These are phyloP conservation scores for Bipolaris zeicola DNA, from an alignment of 2,329 filamentous ascomycete species.

Conservation along the genomic window DNA sequence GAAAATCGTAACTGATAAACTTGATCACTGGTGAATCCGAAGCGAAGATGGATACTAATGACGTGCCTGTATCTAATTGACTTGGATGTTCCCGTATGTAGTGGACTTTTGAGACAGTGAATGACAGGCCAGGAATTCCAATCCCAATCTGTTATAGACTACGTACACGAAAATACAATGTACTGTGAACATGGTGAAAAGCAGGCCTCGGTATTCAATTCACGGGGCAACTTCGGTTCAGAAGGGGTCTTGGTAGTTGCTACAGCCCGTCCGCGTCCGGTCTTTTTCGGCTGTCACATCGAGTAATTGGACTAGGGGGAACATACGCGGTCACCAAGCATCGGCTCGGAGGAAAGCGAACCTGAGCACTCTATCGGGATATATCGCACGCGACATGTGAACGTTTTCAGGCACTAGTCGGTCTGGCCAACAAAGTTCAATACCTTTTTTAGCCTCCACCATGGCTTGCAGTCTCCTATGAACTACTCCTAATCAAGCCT, in stretches of 20 bases:
- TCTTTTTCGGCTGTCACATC: too few relatives aligned
- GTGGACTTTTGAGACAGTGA: background rate
- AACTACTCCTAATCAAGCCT: background rate
- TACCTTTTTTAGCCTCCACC: background rate
- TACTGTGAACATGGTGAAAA: background rate
- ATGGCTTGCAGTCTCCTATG: background rate
- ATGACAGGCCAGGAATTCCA: background rate
- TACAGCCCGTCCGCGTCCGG: background rate
- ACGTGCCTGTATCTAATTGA: too few relatives aligned
- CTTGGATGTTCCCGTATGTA: too few relatives aligned
- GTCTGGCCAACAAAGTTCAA: background rate
- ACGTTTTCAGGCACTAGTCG: background rate
- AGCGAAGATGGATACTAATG: too few relatives aligned
- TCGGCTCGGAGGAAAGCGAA: too few relatives aligned
- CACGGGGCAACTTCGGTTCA: background rate
- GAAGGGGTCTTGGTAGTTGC: background rate
- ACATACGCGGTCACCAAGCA: background rate
- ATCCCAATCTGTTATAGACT: background rate
- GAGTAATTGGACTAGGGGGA: too few relatives aligned
- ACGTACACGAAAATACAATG: background rate
- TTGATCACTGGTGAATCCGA: background rate
- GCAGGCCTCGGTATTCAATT: background rate
- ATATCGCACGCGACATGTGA: background rate
- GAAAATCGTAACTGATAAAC: background rate
- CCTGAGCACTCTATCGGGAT: background rate